phyloP scores from a whole-genome alignment of 768 basidiomycete species.

The Psilocybe cubensis region DNA sequence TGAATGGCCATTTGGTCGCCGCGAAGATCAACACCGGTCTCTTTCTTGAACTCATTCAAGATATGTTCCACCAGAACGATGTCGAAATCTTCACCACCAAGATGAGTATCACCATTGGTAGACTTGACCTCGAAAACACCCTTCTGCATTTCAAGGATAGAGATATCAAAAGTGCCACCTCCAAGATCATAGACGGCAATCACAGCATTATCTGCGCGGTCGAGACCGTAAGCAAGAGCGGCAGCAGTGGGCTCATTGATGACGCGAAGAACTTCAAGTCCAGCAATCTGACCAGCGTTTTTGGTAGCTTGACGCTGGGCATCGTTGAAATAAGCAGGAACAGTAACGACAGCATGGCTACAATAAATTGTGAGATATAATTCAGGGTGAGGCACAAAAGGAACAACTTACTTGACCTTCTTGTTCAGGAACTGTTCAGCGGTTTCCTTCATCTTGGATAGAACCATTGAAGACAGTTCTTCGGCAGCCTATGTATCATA shows the following conservation, averaged over 20 bases:
- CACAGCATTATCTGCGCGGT: constrained; percentile 80
- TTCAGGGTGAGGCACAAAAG: not conserved
- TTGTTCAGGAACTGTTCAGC: constrained; percentile 93
- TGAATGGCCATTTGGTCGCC: constrained; percentile 96
- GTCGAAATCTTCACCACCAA: constrained; percentile 97
- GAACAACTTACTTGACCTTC: constrained; percentile 80
- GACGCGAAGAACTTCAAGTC: constrained; percentile 95
- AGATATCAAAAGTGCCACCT: constrained; percentile 99
- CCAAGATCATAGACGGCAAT: constrained; percentile 99
- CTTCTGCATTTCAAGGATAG: constrained; percentile 99
- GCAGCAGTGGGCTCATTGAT: constrained; percentile 99
- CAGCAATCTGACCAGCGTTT: constrained; percentile 96
- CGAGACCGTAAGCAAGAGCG: constrained; percentile 96
- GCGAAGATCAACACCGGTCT: constrained; percentile 78
- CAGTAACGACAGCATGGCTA: constrained; percentile 90
- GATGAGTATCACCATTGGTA: constrained; percentile 98
- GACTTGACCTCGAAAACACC: constrained; percentile 99
- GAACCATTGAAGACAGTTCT: constrained; percentile 86
- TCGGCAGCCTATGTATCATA: constrained; percentile 68
- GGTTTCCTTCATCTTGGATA: constrained; percentile 94
- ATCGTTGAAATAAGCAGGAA: constrained; percentile 99
- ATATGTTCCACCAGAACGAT: constrained; percentile 86
- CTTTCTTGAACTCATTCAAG: constrained; percentile 93
- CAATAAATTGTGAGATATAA: constrained; percentile 6
- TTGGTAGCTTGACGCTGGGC: constrained; percentile 99